Base-by-base conservation (phyloP, 306 rosid species). In the Quercus agrifolia region DNA sequence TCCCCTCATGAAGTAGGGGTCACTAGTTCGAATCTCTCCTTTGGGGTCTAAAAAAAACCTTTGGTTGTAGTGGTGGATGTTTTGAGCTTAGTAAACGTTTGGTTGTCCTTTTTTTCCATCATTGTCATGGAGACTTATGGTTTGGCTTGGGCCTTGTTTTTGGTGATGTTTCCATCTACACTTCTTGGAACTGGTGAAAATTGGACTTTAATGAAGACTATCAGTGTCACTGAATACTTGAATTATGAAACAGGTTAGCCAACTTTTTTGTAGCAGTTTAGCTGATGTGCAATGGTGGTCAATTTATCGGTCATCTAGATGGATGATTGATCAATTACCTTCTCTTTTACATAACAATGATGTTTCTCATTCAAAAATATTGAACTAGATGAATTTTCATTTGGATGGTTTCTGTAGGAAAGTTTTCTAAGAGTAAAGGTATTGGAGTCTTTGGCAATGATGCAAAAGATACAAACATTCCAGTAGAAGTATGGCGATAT, bases 111-210 rank as follows among this genome's bases (percentile, higher is more conserved):
- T 17, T 20, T 64, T 30, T 38, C 44, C 21, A 64, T 30, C 20
- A 30, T 30, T 17, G 44, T 64, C 46, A 17, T 17, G 20, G 21
- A 64, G 31, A 28, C 35, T 27, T 27, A 27, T 46, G 57, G 56
- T 28, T 70, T 70, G 61, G 78, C 19, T 41, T 35, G 9, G 44
- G 6, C 9, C 44, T 44, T 81, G 77, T 58, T 55, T 74, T 91
- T 92, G 99, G 98, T 95, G 81, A 92, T 95, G 97, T 95, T 95
- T 83, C 99, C 99, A 55, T 95, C 94, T 55, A 92, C 98, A 3
- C 91, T 86, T 67, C 91, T 95, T 69, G 99, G 99, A 80, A 95
- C 99, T 38, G 91, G 86, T 74, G 96, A 92, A 79, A 86, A 89
- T 62, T 95, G 99, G 98, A 92, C 99, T 62, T 75, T 95, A 79